phyloP scores from a whole-genome alignment of 345 rosid genomes.

The Fremontodendron californicum region DNA sequence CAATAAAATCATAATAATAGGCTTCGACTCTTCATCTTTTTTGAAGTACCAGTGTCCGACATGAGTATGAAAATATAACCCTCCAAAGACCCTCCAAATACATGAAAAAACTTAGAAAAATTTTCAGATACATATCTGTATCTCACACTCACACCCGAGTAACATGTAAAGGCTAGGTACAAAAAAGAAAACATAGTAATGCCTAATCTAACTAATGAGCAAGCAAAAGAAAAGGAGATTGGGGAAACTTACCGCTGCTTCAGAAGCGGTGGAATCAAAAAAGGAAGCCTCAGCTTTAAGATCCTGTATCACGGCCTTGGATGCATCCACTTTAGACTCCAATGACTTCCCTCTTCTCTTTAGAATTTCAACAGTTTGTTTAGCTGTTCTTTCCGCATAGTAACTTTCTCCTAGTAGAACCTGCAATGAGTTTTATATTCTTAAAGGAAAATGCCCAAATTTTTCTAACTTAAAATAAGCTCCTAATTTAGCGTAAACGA shows the following conservation, averaged over 20 bases:
- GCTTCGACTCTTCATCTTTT: no score
- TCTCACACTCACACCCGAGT: no score
- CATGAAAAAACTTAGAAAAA: no score
- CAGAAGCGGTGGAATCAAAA: constrained; percentile 70
- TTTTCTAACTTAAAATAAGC: not conserved
- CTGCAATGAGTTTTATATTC: constrained; percentile 25
- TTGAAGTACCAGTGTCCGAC: no score
- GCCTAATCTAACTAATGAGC: not conserved
- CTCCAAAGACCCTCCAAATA: no score
- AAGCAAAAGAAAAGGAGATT: not conserved
- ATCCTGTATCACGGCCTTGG: constrained; percentile 68
- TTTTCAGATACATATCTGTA: no score
- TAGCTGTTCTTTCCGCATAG: constrained; percentile 66
- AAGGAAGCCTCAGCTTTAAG: constrained; percentile 75
- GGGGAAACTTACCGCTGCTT: constrained; percentile 52
- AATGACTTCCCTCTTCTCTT: constrained; percentile 70
- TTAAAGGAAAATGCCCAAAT: not conserved
- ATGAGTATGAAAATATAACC: no score
- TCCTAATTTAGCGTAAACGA: not conserved
- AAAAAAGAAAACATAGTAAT: not conserved
- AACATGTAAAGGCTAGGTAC: not conserved
- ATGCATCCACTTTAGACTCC: constrained; percentile 53
- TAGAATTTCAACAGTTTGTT: constrained; percentile 73
- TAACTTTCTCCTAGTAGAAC: constrained; percentile 79
- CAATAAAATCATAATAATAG: constrained; percentile 1